phyloP scores from a whole-genome alignment of 768 basidiomycete genomes.

The Lentinula detonsa region DNA sequence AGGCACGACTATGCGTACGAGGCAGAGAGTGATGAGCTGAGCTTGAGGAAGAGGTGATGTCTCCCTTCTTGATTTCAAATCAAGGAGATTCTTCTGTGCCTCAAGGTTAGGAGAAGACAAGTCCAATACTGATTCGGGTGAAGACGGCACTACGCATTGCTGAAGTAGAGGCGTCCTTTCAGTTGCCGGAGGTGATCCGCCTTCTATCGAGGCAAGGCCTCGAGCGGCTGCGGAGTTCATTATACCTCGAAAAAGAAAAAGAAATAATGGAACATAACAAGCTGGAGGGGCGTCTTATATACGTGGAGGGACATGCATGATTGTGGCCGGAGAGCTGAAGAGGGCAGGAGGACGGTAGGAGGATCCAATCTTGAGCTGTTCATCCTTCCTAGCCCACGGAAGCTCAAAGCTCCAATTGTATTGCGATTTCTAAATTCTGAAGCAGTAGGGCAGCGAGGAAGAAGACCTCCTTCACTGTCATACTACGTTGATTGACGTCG shows the following conservation, averaged over 20 bases:
- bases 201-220: neutral
- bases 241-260: neutral
- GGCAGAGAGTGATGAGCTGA: constrained; percentile 51
- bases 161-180: neutral
- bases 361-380: no score
- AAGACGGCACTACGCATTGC: neutral
- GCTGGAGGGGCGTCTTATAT: neutral
- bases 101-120: neutral
- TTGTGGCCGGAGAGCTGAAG: neutral
- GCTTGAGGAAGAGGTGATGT: constrained; percentile 41
- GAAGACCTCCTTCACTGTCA: no score
- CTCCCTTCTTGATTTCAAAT: neutral
- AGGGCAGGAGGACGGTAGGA: no score
- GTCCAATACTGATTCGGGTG: neutral
- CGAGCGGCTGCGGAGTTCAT: neutral
- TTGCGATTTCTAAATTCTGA: no score
- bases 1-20: constrained; percentile 52
- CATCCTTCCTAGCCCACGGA: no score
- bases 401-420: no score
- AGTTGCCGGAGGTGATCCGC: neutral
- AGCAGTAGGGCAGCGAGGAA: no score
- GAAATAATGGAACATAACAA: neutral
- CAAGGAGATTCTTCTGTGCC: neutral
- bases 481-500: no score
- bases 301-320: neutral